Evolutionary conservation across 345 rosid genomes (phyloP).

Genomic region (Eucalyptus polybractea): DNA sequence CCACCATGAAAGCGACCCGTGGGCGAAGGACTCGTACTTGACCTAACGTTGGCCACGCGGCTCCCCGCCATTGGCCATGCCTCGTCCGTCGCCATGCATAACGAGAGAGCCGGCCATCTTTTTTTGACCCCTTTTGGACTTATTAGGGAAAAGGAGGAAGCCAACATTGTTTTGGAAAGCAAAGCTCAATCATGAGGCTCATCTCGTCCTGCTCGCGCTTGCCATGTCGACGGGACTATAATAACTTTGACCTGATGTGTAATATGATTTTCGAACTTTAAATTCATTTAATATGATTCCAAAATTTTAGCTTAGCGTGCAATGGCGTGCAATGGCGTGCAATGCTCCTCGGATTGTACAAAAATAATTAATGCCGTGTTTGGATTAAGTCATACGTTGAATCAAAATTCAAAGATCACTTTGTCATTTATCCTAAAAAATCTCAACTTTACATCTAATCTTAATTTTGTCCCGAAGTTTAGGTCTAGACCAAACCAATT

Average conservation of each 20-base stretch:
- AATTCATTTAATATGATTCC: too few relatives aligned
- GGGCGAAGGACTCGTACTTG: not conserved
- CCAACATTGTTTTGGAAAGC: not conserved
- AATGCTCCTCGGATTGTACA: too few relatives aligned
- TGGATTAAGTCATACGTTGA: not conserved
- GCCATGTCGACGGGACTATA: not conserved
- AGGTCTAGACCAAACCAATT: not conserved
- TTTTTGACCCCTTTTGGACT: not conserved
- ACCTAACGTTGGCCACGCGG: not conserved
- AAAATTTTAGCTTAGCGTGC: accelerated
- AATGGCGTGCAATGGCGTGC: not conserved
- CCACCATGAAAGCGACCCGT: not conserved
- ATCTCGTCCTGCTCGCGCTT: not conserved
- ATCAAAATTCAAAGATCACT: not conserved
- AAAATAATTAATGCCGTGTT: too few relatives aligned
- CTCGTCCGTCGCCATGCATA: not conserved
- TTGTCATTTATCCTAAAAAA: not conserved
- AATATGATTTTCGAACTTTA: accelerated
- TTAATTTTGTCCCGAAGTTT: not conserved
- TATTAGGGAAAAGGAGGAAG: not conserved
- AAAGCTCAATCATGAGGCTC: not conserved
- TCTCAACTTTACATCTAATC: not conserved
- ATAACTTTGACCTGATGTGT: too few relatives aligned
- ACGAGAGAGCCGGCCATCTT: not conserved
- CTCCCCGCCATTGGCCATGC: not conserved